Percentiles rank a stretch among this genome's conserved stretches.
These are phyloP conservation scores for Chaetomium globosum DNA, from an alignment of 2,329 filamentous ascomycete genomes.

Conservation along the genomic window DNA sequence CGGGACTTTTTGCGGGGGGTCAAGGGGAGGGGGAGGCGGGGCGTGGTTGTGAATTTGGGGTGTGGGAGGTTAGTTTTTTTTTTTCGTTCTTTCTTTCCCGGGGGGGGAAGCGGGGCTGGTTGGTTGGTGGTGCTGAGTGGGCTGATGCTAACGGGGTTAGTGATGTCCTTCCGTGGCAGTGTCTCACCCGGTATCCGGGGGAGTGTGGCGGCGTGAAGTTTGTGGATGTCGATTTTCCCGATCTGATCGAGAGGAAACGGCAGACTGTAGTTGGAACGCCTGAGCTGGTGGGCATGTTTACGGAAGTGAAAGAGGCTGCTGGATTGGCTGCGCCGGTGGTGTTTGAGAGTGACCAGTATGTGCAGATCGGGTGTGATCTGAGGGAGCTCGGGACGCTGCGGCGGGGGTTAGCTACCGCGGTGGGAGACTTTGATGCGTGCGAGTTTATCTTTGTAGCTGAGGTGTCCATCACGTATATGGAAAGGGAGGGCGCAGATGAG, in stretches of 20 bases:
- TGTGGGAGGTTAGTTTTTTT: slow-evolving; percentile 76
- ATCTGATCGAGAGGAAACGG: slow-evolving; percentile 75
- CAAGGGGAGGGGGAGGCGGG: slow-evolving; percentile 55
- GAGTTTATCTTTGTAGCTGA: slow-evolving; percentile 81
- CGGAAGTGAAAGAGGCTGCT: slow-evolving; percentile 41
- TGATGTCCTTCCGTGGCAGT: slow-evolving; percentile 85
- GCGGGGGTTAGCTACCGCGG: slow-evolving; percentile 58
- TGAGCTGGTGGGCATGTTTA: slow-evolving; percentile 58
- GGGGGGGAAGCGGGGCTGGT: no score
- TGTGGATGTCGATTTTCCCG: slow-evolving; percentile 83
- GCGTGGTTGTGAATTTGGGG: slow-evolving; percentile 80
- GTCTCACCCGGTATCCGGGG: slow-evolving; percentile 66
- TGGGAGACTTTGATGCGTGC: slow-evolving; percentile 58
- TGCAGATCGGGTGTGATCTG: slow-evolving; percentile 80
- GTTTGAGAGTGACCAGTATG: slow-evolving; percentile 69
- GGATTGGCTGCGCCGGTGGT: slow-evolving; percentile 46
- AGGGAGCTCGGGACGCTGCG: slow-evolving; percentile 66
- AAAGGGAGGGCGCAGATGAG: slow-evolving; percentile 69
- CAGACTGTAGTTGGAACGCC: slow-evolving; percentile 65
- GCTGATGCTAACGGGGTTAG: slow-evolving; percentile 48
- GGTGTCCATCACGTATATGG: slow-evolving; percentile 91
- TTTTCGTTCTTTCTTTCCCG: not conserved
- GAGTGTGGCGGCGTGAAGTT: slow-evolving; percentile 65
- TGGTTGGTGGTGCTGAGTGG: not conserved
- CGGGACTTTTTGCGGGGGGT: slow-evolving; percentile 64